phyloP scores from a whole-genome alignment of 2,329 filamentous ascomycete genomes.

The Tolypocladium tropicale region DNA sequence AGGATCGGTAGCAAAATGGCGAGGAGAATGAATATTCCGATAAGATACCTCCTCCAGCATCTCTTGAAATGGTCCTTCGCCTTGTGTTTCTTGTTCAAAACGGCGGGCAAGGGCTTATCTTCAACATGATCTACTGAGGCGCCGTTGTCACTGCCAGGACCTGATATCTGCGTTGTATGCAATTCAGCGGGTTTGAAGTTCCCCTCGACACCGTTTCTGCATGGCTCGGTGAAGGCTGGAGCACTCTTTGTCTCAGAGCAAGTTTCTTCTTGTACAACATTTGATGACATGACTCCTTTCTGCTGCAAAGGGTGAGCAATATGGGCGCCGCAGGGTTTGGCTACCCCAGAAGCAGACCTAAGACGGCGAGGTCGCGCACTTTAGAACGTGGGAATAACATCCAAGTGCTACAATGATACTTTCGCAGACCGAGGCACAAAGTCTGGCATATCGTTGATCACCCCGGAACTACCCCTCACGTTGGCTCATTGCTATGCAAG shows the following conservation, averaged over 20 bases:
- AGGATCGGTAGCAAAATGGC: neutral
- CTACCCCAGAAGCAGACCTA: neutral
- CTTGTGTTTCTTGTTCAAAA: neutral
- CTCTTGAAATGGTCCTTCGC: neutral
- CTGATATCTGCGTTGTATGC: neutral
- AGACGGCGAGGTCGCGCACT: neutral
- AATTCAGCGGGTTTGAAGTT: neutral
- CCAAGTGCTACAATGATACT: too few species aligned
- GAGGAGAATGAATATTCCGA: neutral
- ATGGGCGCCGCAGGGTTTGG: too few species aligned
- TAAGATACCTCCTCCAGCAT: neutral
- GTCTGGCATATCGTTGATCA: neutral
- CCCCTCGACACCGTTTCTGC: neutral
- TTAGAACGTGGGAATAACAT: neutral
- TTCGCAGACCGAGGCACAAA: neutral
- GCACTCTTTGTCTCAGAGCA: neutral
- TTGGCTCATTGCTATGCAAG: neutral
- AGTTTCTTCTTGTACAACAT: neutral
- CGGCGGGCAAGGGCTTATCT: neutral
- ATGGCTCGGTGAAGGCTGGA: neutral
- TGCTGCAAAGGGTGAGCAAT: neutral
- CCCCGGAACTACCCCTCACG: neutral
- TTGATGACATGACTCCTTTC: neutral
- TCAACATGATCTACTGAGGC: neutral
- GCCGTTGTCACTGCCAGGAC: neutral